Evolutionary conservation across 176 grass and related monocot species (phyloP).

Genomic region (Aegilops speltoides): DNA sequence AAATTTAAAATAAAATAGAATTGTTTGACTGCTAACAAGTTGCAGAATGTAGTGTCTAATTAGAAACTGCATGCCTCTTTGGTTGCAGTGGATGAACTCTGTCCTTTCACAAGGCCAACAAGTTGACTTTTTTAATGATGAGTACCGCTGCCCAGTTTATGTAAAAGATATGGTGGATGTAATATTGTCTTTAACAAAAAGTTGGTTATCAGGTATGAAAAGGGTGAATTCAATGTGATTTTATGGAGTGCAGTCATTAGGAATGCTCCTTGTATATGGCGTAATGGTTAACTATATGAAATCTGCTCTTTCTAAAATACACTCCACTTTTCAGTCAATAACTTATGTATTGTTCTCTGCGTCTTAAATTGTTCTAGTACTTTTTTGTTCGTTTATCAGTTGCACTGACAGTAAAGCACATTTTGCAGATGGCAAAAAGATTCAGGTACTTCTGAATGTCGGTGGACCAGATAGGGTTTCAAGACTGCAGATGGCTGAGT

Average conservation of each 20-base stretch:
- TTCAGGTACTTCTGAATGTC: conserved; percentile 70
- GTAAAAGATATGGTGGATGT: conserved; percentile 84
- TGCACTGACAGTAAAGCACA: conserved; percentile 11
- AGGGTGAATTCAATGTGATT: neutral
- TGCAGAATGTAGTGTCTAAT: conserved; percentile 4
- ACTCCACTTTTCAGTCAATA: neutral
- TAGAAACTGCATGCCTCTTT: conserved; percentile 15
- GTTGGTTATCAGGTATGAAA: conserved; percentile 71
- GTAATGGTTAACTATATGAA: neutral
- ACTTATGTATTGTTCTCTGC: neutral
- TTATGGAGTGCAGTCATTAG: neutral
- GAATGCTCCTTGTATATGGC: neutral
- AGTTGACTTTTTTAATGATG: conserved; percentile 83
- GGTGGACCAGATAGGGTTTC: conserved; percentile 86
- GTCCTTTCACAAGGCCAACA: conserved; percentile 82
- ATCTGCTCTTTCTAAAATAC: neutral
- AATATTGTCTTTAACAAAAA: conserved; percentile 56
- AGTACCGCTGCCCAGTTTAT: conserved; percentile 82
- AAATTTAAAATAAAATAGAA: neutral
- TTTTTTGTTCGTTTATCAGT: neutral
- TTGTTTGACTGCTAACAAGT: neutral
- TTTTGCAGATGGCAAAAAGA: conserved; percentile 53
- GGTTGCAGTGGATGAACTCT: conserved; percentile 85
- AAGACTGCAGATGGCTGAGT: conserved; percentile 92
- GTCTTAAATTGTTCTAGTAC: neutral